These are phyloP conservation scores for Phanerochaete carnosa DNA, from an alignment of 768 basidiomycete species.

Conservation along the genomic window DNA sequence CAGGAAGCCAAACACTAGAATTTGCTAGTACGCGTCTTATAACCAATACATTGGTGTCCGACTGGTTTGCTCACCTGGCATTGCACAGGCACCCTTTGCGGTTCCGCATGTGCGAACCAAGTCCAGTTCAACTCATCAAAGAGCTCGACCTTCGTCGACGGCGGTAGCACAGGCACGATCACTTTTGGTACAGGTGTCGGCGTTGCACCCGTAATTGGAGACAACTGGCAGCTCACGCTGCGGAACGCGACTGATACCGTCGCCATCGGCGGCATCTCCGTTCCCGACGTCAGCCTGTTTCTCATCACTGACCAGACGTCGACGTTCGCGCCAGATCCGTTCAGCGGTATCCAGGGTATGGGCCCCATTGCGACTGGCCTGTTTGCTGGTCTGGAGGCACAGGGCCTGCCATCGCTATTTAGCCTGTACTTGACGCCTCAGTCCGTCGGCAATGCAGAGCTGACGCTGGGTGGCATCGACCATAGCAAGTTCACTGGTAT, in stretches of 20 bases:
- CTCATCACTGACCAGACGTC: conserved; percentile 53
- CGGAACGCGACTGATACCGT: conserved; percentile 47
- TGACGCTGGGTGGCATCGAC: conserved; percentile 54
- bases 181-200: conserved; percentile 52
- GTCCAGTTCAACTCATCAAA: conserved; percentile 43
- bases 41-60: too few species aligned
- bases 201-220: conserved; percentile 47
- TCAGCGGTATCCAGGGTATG: conserved; percentile 55
- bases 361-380: conserved; percentile 46
- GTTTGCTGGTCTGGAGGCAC: conserved; percentile 42
- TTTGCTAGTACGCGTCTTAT: conserved; percentile 39
- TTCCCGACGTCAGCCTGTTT: conserved; percentile 37
- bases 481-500: conserved; percentile 46
- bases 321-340: conserved; percentile 50
- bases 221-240: conserved; percentile 44
- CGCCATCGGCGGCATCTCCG: conserved; percentile 41
- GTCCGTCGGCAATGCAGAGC: conserved; percentile 41
- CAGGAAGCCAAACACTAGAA: conserved; percentile 46
- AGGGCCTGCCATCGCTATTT: conserved; percentile 51
- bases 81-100: conserved; percentile 42
- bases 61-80: not conserved
- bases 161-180: conserved; percentile 38
- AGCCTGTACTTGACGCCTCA: conserved; percentile 47
- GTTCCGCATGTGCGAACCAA: conserved; percentile 40
- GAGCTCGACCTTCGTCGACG: conserved; percentile 51